phyloP scores from a whole-genome alignment of 2,329 filamentous ascomycete genomes.

The Cytospora leucostoma region DNA sequence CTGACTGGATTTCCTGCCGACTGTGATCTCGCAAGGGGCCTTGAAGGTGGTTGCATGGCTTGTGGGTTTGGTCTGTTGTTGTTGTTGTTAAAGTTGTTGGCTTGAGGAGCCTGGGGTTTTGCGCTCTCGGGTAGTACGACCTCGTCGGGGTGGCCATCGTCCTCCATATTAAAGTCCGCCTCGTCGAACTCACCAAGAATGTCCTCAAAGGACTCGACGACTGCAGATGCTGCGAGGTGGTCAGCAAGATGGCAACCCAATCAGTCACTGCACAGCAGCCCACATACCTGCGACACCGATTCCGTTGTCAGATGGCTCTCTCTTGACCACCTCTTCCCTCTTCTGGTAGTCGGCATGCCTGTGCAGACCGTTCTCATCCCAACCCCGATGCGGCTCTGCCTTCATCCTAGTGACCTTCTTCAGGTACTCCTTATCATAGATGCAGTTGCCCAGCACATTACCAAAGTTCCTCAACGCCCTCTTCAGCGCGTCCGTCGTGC shows the following conservation, averaged over 20 bases:
- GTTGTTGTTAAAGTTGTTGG: conserved; percentile 31
- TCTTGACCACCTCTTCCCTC: conserved; percentile 47
- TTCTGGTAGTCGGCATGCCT: conserved; percentile 76
- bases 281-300: conserved; percentile 14
- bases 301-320: conserved; percentile 26
- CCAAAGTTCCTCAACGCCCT: conserved; percentile 88
- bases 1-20: conserved; percentile 37
- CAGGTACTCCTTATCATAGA: conserved; percentile 96
- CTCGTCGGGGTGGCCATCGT: conserved; percentile 76
- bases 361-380: conserved; percentile 77
- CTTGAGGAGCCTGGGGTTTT: conserved; percentile 34
- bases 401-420: conserved; percentile 90
- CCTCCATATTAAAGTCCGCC: conserved; percentile 70
- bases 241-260: conserved; percentile 8
- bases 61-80: conserved; percentile 31
- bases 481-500: conserved; percentile 91
- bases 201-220: conserved; percentile 52
- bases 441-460: conserved; percentile 95
- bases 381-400: conserved; percentile 69
- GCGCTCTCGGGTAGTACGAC: conserved; percentile 57
- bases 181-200: conserved; percentile 69
- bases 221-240: conserved; percentile 28
- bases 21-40: conserved; percentile 36
- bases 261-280: neutral
- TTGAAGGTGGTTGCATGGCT: conserved; percentile 43